phyloP scores from a whole-genome alignment of 148 eudicot species.

The Fagopyrum esculentum region DNA sequence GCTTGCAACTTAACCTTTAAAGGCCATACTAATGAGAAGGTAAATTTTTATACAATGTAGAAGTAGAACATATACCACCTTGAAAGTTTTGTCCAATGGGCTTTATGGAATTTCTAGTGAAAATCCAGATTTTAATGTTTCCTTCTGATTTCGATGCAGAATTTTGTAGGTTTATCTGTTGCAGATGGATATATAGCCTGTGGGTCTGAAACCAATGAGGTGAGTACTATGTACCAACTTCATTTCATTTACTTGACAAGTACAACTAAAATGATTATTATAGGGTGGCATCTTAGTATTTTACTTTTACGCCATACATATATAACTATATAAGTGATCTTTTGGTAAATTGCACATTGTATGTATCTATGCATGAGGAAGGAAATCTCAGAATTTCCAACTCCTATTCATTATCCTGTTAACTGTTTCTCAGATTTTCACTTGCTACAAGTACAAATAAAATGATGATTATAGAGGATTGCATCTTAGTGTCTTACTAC shows the following conservation, averaged over 20 bases:
- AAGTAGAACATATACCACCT: background rate
- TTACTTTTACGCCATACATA: background rate
- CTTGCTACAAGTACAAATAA: constrained; percentile 47
- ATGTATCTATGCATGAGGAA: background rate
- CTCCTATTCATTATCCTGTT: background rate
- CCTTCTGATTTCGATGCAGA: constrained; percentile 37
- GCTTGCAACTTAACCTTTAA: constrained; percentile 65
- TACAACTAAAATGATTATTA: background rate
- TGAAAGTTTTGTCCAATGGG: background rate
- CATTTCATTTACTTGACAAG: background rate
- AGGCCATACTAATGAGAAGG: constrained; percentile 95
- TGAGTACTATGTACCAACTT: constrained; percentile 1
- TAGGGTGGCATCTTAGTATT: background rate
- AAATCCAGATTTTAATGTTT: background rate
- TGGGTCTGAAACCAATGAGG: constrained; percentile 97
- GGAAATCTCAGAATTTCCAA: background rate
- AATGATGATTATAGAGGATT: no score
- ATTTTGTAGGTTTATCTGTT: constrained; percentile 87
- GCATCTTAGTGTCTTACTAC: background rate
- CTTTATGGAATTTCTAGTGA: background rate
- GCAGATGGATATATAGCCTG: constrained; percentile 83
- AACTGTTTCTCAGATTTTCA: constrained; percentile 56
- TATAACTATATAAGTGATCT: background rate
- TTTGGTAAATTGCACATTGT: background rate
- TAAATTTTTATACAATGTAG: constrained; percentile 16